Conservation (phyloP, 805 yeast genomes). For the Priceomyces fermenticarens region DNA sequence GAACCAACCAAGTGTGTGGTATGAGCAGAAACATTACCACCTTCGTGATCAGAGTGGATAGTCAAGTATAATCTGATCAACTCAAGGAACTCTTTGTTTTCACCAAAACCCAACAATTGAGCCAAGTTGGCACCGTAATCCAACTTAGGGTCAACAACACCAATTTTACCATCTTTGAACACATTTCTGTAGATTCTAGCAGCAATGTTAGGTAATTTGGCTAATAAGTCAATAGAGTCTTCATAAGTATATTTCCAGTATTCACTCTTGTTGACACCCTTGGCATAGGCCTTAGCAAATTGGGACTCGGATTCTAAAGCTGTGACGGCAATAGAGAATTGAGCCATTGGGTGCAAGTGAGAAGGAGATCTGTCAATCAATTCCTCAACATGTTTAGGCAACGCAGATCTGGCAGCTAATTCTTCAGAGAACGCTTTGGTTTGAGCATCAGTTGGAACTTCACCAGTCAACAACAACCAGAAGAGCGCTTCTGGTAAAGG, state of each 20-base stretch:
- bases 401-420: constrained; percentile 59
- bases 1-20: constrained; percentile 81
- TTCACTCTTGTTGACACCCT: constrained; percentile 63
- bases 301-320: constrained; percentile 69
- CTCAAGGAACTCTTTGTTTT: constrained; percentile 59
- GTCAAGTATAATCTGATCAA: constrained; percentile 71
- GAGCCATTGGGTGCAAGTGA: constrained; percentile 81
- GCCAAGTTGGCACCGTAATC: constrained; percentile 78
- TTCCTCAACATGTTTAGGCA: constrained; percentile 63
- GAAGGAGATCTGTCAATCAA: constrained; percentile 63
- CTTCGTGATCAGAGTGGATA: constrained; percentile 79
- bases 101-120: constrained; percentile 57
- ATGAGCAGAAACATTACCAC: constrained; percentile 82
- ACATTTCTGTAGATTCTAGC: constrained; percentile 71
- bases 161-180: constrained; percentile 55
- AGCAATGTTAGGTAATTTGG: constrained; percentile 71
- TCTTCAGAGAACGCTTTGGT: constrained; percentile 55
- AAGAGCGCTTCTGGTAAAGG: constrained; percentile 75
- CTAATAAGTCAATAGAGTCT: constrained; percentile 66
- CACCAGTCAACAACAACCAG: constrained; percentile 76
- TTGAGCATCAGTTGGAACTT: constrained; percentile 62
- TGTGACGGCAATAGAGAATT: constrained; percentile 70
- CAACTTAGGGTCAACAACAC: constrained; percentile 48
- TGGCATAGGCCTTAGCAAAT: constrained; percentile 70
- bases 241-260: constrained; percentile 78